phyloP scores from a whole-genome alignment of 2,329 filamentous ascomycete genomes.

The Chrysoporthe puriensis region DNA sequence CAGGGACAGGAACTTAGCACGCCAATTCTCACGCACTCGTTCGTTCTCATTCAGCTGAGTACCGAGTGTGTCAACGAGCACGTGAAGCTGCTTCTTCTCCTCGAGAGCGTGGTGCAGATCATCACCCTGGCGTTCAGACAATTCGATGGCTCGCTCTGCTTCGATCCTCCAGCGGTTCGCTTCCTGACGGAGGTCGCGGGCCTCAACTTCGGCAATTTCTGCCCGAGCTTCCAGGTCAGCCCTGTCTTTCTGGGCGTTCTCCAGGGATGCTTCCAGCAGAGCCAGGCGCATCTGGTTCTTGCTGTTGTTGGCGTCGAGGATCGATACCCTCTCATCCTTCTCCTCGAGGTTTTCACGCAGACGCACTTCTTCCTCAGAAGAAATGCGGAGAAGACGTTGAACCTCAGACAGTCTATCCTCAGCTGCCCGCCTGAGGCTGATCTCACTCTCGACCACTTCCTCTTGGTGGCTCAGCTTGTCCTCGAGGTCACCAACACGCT shows the following conservation, averaged over 20 bases:
- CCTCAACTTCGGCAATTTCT: conserved; percentile 56
- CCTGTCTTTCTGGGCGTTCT: conserved; percentile 57
- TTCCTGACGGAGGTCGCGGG: conserved; percentile 60
- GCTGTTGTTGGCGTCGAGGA: conserved; percentile 58
- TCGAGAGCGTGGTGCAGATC: conserved; percentile 54
- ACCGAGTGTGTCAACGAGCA: conserved; percentile 72
- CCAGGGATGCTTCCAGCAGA: conserved; percentile 70
- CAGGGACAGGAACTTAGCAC: conserved; percentile 79
- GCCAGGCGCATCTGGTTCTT: conserved; percentile 64
- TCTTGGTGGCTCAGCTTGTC: conserved; percentile 68
- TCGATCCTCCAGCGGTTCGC: conserved; percentile 64
- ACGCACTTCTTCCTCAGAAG: conserved; percentile 73
- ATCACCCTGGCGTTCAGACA: conserved; percentile 51
- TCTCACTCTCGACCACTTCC: conserved; percentile 65
- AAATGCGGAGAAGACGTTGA: conserved; percentile 69
- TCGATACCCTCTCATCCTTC: conserved; percentile 67
- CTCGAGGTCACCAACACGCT: conserved; percentile 70
- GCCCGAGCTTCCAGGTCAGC: conserved; percentile 60
- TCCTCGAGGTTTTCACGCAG: conserved; percentile 70
- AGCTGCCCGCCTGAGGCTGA: conserved; percentile 64
- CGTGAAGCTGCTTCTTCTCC: conserved; percentile 74
- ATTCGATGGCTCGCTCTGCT: conserved; percentile 61
- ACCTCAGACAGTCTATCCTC: conserved; percentile 75
- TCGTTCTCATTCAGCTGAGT: conserved; percentile 85
- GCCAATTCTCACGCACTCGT: conserved; percentile 80